These are phyloP conservation scores for Lactarius hatsudake DNA, from an alignment of 768 basidiomycete species.

Conservation along the genomic window DNA sequence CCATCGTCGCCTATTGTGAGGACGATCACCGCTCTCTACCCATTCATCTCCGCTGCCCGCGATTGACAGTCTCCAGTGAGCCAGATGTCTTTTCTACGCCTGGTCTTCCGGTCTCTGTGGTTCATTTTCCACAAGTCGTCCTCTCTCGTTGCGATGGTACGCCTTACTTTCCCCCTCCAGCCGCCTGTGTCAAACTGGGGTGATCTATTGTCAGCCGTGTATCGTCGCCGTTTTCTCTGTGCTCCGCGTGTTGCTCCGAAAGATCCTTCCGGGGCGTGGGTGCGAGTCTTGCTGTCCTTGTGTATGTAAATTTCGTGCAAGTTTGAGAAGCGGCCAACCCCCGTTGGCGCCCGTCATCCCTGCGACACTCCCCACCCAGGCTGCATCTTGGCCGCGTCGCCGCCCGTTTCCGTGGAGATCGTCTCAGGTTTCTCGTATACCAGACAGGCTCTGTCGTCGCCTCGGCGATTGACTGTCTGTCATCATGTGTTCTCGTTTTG, in stretches of 20 bases:
- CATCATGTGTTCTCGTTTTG: background rate
- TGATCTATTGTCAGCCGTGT: constrained; percentile 15
- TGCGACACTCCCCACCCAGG: background rate
- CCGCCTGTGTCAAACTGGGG: background rate
- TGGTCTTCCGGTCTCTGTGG: constrained; percentile 12
- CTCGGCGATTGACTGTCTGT: background rate
- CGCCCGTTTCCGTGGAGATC: constrained; percentile 5
- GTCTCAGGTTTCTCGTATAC: constrained; percentile 23
- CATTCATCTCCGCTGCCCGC: background rate
- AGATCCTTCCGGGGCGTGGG: background rate
- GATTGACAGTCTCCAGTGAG: constrained; percentile 11
- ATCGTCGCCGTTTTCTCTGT: constrained; percentile 6
- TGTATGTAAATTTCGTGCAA: background rate
- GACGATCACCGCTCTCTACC: background rate
- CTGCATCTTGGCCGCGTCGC: constrained; percentile 4
- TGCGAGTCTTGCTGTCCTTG: background rate
- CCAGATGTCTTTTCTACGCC: constrained; percentile 10
- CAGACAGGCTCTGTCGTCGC: constrained; percentile 23
- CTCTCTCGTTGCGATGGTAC: constrained; percentile 19
- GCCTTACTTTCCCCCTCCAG: background rate
- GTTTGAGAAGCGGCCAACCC: background rate
- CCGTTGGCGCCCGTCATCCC: background rate
- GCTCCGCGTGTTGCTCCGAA: constrained; percentile 9
- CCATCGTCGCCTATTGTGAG: constrained; percentile 11
- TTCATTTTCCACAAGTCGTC: constrained; percentile 7